Conservation (phyloP, 2,329 filamentous ascomycete species). For the Ophiostoma fasciatum region DNA sequence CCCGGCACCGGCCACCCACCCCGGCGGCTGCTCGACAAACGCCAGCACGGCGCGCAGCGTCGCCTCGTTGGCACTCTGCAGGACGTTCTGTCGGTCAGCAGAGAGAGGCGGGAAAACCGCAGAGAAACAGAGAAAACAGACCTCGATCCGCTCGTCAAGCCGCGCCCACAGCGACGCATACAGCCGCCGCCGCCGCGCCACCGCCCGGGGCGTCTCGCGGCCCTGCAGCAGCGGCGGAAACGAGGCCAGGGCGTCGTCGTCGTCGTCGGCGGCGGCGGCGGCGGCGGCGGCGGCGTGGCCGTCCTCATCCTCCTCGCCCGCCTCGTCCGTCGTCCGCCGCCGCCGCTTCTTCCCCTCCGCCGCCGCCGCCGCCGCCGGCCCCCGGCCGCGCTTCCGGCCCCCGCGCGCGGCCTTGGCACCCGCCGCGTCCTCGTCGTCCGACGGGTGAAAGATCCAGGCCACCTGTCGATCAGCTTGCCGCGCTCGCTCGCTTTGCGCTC, state of each 20-base stretch:
- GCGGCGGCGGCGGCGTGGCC: not conserved
- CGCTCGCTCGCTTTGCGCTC: too few species aligned
- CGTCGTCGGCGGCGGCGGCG: not conserved
- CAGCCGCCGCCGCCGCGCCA: slow-evolving; percentile 38
- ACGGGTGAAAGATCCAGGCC: too few species aligned
- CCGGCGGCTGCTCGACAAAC: slow-evolving; percentile 32
- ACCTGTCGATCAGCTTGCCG: too few species aligned
- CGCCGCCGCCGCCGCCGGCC: not conserved
- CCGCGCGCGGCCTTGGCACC: too few species aligned
- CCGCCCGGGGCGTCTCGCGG: slow-evolving; percentile 32
- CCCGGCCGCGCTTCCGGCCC: too few species aligned
- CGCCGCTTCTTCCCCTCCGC: not conserved
- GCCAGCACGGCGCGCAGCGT: slow-evolving; percentile 42
- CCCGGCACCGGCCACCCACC: slow-evolving; percentile 11
- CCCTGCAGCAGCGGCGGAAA: slow-evolving; percentile 43
- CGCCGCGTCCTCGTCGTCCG: too few species aligned
- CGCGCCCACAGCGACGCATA: slow-evolving; percentile 50
- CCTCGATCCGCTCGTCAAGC: slow-evolving; percentile 49
- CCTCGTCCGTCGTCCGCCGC: not conserved
- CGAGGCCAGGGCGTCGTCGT: slow-evolving; percentile 10
- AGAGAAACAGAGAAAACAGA: slow-evolving; percentile 17
- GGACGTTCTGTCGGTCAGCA: slow-evolving; percentile 28
- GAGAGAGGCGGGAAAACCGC: not conserved
- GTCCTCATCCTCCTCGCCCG: too few species aligned
- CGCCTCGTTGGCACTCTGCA: slow-evolving; percentile 44